phyloP scores from a whole-genome alignment of 2,329 filamentous ascomycete genomes.

The Fusarium hostae region DNA sequence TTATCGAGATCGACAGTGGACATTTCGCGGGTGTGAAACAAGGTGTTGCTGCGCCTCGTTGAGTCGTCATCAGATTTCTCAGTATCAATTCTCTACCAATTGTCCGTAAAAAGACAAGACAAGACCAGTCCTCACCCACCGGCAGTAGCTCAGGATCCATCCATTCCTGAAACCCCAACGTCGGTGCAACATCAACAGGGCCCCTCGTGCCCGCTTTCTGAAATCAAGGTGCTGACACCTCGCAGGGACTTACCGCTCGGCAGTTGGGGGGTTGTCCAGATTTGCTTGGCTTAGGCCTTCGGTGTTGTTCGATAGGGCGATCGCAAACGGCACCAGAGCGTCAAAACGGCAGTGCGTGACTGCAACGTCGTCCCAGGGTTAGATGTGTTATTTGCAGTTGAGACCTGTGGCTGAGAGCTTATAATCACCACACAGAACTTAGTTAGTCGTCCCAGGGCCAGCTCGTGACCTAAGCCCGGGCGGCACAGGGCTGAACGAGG shows the following conservation, averaged over 20 bases:
- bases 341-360: constrained; percentile 19
- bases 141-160: constrained; percentile 14
- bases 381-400: too few species aligned
- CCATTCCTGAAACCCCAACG: constrained; percentile 35
- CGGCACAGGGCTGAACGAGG: constrained; percentile 33
- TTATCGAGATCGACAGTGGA: constrained; percentile 37
- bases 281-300: background rate
- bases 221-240: constrained; percentile 42
- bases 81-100: background rate
- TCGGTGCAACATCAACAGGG: constrained; percentile 19
- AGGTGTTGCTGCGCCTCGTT: constrained; percentile 36
- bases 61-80: constrained; percentile 29
- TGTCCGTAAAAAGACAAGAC: background rate
- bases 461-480: background rate
- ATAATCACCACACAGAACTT: too few species aligned
- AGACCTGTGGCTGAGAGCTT: too few species aligned
- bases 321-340: constrained; percentile 23
- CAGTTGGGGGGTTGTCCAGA: constrained; percentile 23
- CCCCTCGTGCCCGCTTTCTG: background rate
- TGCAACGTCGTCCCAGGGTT: constrained; percentile 4
- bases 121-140: background rate
- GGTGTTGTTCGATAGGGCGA: constrained; percentile 8
- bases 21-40: constrained; percentile 18
- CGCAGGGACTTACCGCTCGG: constrained; percentile 39
- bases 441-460: too few species aligned